These are phyloP conservation scores for Thielaviopsis populi DNA, from an alignment of 2,329 filamentous ascomycete genomes.

Conservation along the genomic window DNA sequence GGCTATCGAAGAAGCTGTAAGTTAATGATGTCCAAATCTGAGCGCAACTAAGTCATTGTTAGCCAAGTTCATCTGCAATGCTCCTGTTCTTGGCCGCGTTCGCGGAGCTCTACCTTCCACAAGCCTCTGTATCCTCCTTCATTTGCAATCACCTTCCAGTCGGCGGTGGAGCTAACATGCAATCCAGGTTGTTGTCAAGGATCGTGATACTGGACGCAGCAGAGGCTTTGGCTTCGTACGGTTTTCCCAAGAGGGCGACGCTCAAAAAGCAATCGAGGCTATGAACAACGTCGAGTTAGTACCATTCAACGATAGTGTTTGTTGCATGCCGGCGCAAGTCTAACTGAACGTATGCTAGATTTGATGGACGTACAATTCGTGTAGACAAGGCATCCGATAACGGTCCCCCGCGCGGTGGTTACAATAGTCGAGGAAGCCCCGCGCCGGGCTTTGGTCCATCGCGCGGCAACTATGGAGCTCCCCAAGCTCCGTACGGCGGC, in stretches of 20 bases:
- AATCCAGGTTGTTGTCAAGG: slow-evolving; percentile 81
- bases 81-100: background rate
- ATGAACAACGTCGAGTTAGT: slow-evolving; percentile 88
- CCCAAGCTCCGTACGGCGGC: slow-evolving; percentile 25
- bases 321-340: slow-evolving; percentile 1
- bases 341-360: slow-evolving; percentile 37
- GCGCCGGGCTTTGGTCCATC: slow-evolving; percentile 29
- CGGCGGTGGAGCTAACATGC: background rate
- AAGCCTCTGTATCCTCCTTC: background rate
- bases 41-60: background rate
- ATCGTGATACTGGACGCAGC: slow-evolving; percentile 90
- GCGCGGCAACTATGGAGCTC: slow-evolving; percentile 30
- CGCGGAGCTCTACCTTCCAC: background rate
- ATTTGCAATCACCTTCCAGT: background rate
- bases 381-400: slow-evolving; percentile 91
- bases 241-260: slow-evolving; percentile 62
- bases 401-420: slow-evolving; percentile 36
- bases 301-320: background rate
- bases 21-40: slow-evolving; percentile 28
- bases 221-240: slow-evolving; percentile 96
- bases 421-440: slow-evolving; percentile 27
- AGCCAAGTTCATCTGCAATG: background rate
- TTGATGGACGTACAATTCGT: slow-evolving; percentile 85
- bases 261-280: slow-evolving; percentile 56
- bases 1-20: slow-evolving; percentile 83